Conservation (phyloP, 441 rosid genomes). For the Dalechampia spathulata region DNA sequence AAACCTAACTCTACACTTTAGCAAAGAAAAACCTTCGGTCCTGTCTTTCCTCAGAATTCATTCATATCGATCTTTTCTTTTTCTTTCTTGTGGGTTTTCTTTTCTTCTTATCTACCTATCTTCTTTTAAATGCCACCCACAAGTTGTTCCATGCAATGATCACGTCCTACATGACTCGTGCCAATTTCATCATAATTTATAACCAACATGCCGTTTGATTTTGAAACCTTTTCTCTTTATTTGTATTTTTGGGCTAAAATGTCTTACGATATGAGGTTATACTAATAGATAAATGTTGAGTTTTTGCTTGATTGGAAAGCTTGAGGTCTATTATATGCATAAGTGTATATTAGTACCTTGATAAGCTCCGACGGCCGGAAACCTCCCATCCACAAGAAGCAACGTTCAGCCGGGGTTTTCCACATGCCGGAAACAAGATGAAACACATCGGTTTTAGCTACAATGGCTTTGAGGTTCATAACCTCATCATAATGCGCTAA, state of each 20-base stretch:
- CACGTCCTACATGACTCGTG: slow-evolving; percentile 1
- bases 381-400: slow-evolving; percentile 98
- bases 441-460: slow-evolving; percentile 80
- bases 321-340: no score
- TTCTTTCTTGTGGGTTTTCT: no score
- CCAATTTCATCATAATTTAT: neutral
- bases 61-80: no score
- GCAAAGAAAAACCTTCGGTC: slow-evolving; percentile 33
- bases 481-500: slow-evolving; percentile 73
- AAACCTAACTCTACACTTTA: slow-evolving; percentile 49
- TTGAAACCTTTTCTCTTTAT: no score
- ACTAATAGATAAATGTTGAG: no score
- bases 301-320: no score
- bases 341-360: slow-evolving; percentile 48
- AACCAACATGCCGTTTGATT: no score
- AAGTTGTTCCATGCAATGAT: slow-evolving; percentile 27
- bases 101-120: neutral
- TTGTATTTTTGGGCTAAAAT: no score
- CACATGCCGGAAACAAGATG: slow-evolving; percentile 90
- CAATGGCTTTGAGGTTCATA: slow-evolving; percentile 63
- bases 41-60: slow-evolving; percentile 23
- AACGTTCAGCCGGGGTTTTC: slow-evolving; percentile 95
- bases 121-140: slow-evolving; percentile 9
- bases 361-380: slow-evolving; percentile 94
- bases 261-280: no score